Percentiles rank a stretch among this genome's conserved stretches.
Evolutionary conservation across 495 filamentous ascomycete genomes (phyloP).

Genomic region (Talaromyces ruber): DNA sequence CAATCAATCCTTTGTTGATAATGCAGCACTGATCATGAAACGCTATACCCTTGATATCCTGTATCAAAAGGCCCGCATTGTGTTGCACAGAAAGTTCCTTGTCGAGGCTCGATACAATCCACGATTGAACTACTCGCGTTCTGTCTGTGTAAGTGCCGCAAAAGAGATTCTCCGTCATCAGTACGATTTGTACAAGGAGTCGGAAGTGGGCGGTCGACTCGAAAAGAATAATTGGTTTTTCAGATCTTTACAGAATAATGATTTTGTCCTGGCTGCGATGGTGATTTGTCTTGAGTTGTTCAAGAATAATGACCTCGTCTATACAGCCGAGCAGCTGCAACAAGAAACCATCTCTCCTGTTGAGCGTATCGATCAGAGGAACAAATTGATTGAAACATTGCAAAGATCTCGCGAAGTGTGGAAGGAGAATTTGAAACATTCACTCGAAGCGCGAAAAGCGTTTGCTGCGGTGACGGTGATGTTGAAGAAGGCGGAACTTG

Average conservation of each 20-base stretch:
- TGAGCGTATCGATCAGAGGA: conserved; percentile 41
- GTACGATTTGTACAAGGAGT: conserved; percentile 66
- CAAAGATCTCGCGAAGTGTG: conserved; percentile 65
- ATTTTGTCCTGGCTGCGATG: conserved; percentile 86
- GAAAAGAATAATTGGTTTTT: conserved; percentile 68
- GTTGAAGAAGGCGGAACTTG: conserved; percentile 56
- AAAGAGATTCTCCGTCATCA: conserved; percentile 69
- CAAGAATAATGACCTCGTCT: conserved; percentile 13
- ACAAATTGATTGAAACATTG: conserved; percentile 59
- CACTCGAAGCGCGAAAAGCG: conserved; percentile 76
- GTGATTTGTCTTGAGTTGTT: conserved; percentile 71
- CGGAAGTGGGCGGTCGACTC: conserved; percentile 61
- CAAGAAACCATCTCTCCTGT: conserved; percentile 10
- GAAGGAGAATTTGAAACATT: conserved; percentile 54
- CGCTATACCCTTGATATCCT: conserved; percentile 73
- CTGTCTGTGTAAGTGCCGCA: conserved; percentile 71
- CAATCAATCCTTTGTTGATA: conserved; percentile 64
- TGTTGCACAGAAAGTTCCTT: conserved; percentile 81
- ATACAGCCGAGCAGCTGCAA: conserved; percentile 1
- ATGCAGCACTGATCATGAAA: conserved; percentile 70
- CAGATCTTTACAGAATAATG: conserved; percentile 66
- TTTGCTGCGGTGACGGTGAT: conserved; percentile 63
- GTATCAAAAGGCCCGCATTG: conserved; percentile 72
- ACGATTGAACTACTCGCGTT: conserved; percentile 71
- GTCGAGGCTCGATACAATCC: conserved; percentile 57